A percentile compares a stretch with the other conserved stretches of the same genome.
Conservation (phyloP, 306 rosid species). For the Citrullus colocynthis region DNA sequence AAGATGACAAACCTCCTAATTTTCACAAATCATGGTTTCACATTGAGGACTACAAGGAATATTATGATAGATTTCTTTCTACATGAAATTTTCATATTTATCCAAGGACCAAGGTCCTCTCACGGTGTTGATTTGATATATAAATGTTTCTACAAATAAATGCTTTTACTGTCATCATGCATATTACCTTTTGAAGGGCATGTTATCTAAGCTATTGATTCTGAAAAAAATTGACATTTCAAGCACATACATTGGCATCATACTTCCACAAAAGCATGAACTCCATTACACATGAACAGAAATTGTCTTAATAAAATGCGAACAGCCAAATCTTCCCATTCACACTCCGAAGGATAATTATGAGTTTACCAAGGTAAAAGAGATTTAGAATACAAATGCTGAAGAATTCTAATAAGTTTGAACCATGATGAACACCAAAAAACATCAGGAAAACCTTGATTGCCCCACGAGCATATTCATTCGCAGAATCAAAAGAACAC, state of each 20-base stretch:
- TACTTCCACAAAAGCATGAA: background rate
- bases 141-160: background rate
- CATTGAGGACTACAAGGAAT: background rate
- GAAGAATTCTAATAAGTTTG: background rate
- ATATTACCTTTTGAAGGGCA: background rate
- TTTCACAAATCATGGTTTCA: background rate
- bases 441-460: background rate
- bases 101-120: background rate
- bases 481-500: background rate
- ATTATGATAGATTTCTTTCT: background rate
- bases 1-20: background rate
- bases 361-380: background rate
- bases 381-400: background rate
- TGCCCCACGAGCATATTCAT: background rate
- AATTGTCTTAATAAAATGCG: background rate
- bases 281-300: background rate
- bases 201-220: background rate
- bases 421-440: background rate
- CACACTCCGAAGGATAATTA: background rate
- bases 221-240: background rate
- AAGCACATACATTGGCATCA: background rate
- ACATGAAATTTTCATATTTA: background rate
- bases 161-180: background rate
- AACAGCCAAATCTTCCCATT: background rate
- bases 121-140: background rate